Evolutionary conservation across 495 filamentous ascomycete species (phyloP), one percentile per base, ranked within the genome.

Genomic region (Bryoglossum gracile): DNA sequence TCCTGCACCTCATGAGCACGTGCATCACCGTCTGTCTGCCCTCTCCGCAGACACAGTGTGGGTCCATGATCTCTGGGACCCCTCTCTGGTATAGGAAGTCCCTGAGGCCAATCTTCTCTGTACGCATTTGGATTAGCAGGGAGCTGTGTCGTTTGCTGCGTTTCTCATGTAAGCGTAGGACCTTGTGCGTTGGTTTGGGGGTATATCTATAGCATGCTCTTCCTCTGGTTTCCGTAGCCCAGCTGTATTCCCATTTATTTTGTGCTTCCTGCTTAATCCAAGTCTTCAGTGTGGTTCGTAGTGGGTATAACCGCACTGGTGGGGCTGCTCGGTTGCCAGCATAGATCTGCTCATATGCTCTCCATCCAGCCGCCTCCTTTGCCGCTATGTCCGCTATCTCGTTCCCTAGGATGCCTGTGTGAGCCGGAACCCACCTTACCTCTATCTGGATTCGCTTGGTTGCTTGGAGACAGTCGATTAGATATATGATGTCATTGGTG

Each of bases 81-180:
- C 38, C 40, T 10, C 43, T 49, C 14, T 44, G 38, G 11, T 47
- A 55, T 11, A 61, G 51, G 36, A 55, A 58, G 14, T 55, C 45
- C n/a, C 36, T 55, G 6, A 58, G 50, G 13, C 51, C 58, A 41
- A 55, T 55, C 24, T 58, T 55, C 19, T 52, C 58, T 37, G 38
- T 54, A n/a, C 55, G 45, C 32, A 60, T 39, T 23, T 54, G 50
- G 26, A 51, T 45, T 10, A 57, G 28, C 16, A 58, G 22, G 16
- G 57, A 42, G 34, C 54, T 53, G 3, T 46, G 36, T 21, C 44
- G 30, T 32, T 56, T 56, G 13, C 34, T 60, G 13, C 35, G 24
- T 37, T 24, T 19, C 6, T 45, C 22, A 24, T 45, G 42, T 18
- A 32, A 11, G 6, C 42, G 22, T 19, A 45, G 9, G 25, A 28